A percentile compares a stretch with the other conserved stretches of the same genome.
Conservation (phyloP, 2,329 filamentous ascomycete species). For the Hyphodiscus sp. region DNA sequence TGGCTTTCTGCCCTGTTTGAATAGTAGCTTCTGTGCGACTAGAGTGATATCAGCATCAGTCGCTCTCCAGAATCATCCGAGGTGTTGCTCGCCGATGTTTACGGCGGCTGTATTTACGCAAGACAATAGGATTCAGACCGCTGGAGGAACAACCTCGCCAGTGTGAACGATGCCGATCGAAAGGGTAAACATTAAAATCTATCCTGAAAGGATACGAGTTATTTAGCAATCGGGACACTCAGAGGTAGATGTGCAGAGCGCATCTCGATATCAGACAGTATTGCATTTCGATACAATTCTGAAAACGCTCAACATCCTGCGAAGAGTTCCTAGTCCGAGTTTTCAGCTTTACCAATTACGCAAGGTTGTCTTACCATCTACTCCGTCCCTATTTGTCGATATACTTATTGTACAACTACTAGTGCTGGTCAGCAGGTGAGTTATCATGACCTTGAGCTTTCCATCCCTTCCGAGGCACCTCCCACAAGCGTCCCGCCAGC, state of each 20-base stretch:
- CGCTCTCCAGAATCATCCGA: too few species aligned
- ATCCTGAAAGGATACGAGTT: constrained; percentile 53
- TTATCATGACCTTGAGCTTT: too few species aligned
- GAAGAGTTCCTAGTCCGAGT: constrained; percentile 66
- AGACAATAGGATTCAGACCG: constrained; percentile 63
- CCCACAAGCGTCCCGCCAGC: constrained; percentile 4
- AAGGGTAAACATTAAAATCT: constrained; percentile 64
- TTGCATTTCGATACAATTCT: constrained; percentile 67
- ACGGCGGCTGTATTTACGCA: constrained; percentile 68
- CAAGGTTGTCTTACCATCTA: constrained; percentile 44
- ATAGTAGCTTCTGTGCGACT: constrained; percentile 65
- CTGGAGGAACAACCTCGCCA: constrained; percentile 48
- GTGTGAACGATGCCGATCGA: constrained; percentile 59
- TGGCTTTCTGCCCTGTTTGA: constrained; percentile 59
- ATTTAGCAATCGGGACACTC: not conserved
- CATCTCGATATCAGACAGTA: constrained; percentile 41
- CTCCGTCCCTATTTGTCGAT: constrained; percentile 56
- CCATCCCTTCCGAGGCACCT: constrained; percentile 3
- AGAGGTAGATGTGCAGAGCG: not conserved
- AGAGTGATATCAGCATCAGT: too few species aligned
- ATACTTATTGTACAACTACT: constrained; percentile 51
- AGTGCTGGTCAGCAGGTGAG: too few species aligned
- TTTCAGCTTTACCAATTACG: not conserved
- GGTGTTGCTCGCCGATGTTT: constrained; percentile 65
- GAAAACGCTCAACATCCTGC: constrained; percentile 62